phyloP scores from a whole-genome alignment of 257 asterid genomes.

The Nicotiana knightiana region DNA sequence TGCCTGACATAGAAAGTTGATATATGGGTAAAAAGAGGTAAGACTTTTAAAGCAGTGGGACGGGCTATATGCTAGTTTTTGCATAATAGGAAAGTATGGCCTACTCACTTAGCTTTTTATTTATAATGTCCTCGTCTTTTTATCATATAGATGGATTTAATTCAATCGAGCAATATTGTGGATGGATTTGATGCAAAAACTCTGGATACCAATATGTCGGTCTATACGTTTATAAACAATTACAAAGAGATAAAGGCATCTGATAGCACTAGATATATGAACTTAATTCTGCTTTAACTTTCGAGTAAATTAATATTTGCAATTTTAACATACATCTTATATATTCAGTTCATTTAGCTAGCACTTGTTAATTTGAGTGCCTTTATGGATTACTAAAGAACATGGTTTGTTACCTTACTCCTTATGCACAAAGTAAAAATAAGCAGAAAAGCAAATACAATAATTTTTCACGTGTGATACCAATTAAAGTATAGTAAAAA shows the following conservation, averaged over 20 bases:
- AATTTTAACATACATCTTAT: not conserved
- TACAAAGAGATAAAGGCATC: too few relatives aligned
- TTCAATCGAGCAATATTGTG: not conserved
- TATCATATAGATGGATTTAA: too few relatives aligned
- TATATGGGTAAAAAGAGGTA: not conserved
- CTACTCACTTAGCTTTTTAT: not conserved
- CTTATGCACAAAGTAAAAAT: too few relatives aligned
- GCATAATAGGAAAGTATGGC: slow-evolving; percentile 14
- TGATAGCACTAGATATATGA: too few relatives aligned
- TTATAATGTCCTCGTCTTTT: not conserved
- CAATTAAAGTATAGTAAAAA: too few relatives aligned
- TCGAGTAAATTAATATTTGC: not conserved
- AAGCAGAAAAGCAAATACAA: too few relatives aligned
- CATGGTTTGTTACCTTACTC: too few relatives aligned
- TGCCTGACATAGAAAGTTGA: not conserved
- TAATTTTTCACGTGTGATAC: too few relatives aligned
- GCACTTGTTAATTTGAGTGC: too few relatives aligned
- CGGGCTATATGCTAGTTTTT: not conserved
- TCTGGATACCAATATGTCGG: not conserved
- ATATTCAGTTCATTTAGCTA: too few relatives aligned
- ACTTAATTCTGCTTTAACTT: not conserved
- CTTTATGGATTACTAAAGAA: too few relatives aligned
- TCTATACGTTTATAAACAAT: too few relatives aligned
- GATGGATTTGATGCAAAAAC: slow-evolving; percentile 1
- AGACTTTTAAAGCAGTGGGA: not conserved